Base-by-base conservation (phyloP, 768 basidiomycete genomes). In the Leccinum imitatum region DNA sequence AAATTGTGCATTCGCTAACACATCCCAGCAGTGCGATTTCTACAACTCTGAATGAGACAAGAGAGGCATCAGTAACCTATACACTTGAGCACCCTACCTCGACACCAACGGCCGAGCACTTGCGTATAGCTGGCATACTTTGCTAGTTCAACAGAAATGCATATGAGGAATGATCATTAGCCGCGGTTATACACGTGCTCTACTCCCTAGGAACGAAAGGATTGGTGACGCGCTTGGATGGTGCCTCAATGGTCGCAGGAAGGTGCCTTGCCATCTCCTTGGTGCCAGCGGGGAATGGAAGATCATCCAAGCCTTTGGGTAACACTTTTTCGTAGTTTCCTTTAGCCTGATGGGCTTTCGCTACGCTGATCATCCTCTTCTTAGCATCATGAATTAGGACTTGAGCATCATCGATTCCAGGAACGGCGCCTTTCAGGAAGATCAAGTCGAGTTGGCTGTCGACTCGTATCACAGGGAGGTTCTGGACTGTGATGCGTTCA, bases 271-370 rank as follows among this genome's bases (percentile, higher is more conserved):
- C 93, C 75, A 91, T 76, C 70, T 91, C 86, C 53, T 77, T 79
- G 6, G 90, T 95, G 25, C 92, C 96, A 31, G 92, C 94, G 2
- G 96, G 96, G 81, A 96, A 95, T 10, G 96, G 96, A 58, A 99
- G 77, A 63, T 87, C 85, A 60, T 84, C 84, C 15, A 99, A 85
- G 47, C 92, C 90, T 68, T 87, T 90, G 5, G 92, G 91, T 4
- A 95, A 76, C 53, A 91, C 83, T 70, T 90, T 86, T 68, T 92
- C 87, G 65, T 87, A 85, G 63, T 87, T 71, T 15, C 89, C 89
- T 66, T 87, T 86, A 21, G 82, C 82, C 64, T 88, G 84, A 64
- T 89, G 86, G 65, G 84, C 84, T 57, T 75, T 79, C 4, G 87
- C 82, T 37, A 84, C 68, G 21, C 82, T 77, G n/a, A 76, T 69